Base-by-base conservation (phyloP, 441 rosid species). In the Viola pubescens region DNA sequence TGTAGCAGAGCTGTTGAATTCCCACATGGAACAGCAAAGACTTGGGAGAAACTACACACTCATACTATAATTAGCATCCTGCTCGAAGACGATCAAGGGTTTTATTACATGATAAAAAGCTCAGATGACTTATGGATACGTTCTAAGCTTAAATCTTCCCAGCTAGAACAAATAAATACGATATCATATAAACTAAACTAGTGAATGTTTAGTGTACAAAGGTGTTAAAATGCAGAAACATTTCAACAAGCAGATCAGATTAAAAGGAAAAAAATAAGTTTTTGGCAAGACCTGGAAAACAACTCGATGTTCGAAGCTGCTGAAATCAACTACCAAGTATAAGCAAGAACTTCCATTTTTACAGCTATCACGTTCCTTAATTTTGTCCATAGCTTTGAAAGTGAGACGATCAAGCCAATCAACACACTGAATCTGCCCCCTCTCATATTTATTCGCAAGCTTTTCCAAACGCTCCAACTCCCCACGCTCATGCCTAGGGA, bases 391-490 rank as follows among this genome's bases (percentile, higher is more conserved):
- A 54, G 97, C 85, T 70, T 79, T 90, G 71, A 94, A 82, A 64
- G 95, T 78, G 61, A 90, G 94, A 58, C 85, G 84, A 68, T 94
- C 99, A 54, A 94, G 84, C 99, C 96, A 90, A 74, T 84, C 99
- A 63, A 85, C 71, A 40, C 81, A 71, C 50, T 84, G 94, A 69
- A 94, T 94, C 77, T 94, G 97, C 48, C 95, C 95, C 68, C 87
- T 83, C 65, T 88, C 96, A 69, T 88, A 88, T 81, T 90, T 90
- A 75, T 90, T 94, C 74, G 82, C 74, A 70, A 85, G 90, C 82
- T 94, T 94, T 71, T 94, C 96, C 66, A 90, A 70, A 68, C 87
- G 88, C 79, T 94, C 99, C 75, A 90, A 72, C 81, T 90, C 99
- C 41, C 97, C 94, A 6, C 90, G 87, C 77, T 90, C 96, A 48